Evolutionary conservation across 2,329 filamentous ascomycete species (phyloP), one percentile per base, ranked within the genome.

Genomic region (Magnaporthiopsis incrustans): DNA sequence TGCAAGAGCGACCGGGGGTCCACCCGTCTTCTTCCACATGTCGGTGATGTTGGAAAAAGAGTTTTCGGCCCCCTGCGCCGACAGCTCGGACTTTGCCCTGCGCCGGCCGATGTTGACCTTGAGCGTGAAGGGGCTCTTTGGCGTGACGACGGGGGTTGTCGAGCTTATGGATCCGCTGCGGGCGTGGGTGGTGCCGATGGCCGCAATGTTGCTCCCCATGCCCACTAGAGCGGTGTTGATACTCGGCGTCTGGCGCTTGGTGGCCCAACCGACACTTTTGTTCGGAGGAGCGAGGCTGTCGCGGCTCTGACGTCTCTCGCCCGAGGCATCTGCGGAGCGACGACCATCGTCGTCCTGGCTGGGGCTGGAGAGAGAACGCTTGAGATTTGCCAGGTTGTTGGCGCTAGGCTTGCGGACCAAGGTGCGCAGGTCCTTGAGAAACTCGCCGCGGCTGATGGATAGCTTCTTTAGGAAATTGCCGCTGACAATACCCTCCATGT

Each of bases 381-480:
- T 85, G 53, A 77, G 75, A 11, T 57, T 57, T 4, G 61, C 61
- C 38, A 77, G 64, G 22, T 74, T 71, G 63, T 72, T 75, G 15
- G 72, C 73, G 67, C 82, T 85, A 0, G 81, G 80, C 64, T 78
- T 81, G 61, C 81, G 79, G 12, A 84, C 79, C 2, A 85, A 73
- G 11, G 76, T 79, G 18, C 80, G 77, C 11, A 86, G 71, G 60
- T 79, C 79, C 62, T 81, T 80, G 10, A 89, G 77, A 69, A 81
- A 80, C 57, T 77, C 76, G 26, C 77, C 77, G 61, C 81, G 76
- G 70, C 78, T 81, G 67, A 88, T 78, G 10, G 82, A 84, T 58
- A 85, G 76, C 72, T 84, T 86, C 70, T 88, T 90, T 57, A 89
- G 73, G 56, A 90, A 80, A 65, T 81, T 86, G 30, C 86, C 85